phyloP scores from a whole-genome alignment of 1,284 basidiomycete genomes.

The Serendipita sp. region DNA sequence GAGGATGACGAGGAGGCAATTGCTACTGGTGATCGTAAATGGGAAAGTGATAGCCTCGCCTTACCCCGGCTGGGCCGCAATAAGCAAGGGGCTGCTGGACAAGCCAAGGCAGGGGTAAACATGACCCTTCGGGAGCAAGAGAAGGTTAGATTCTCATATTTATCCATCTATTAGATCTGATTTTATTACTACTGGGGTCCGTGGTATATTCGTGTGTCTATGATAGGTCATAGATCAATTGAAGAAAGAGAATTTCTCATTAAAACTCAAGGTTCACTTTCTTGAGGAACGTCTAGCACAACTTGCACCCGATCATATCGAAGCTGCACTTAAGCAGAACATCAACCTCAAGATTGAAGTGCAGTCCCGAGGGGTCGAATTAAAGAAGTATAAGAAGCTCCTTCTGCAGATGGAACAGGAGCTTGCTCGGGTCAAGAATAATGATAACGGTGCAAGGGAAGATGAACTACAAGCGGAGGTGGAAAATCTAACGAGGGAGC shows the following conservation, averaged over 20 bases:
- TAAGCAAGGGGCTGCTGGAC: not conserved
- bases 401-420: constrained; percentile 72
- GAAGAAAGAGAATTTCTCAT: constrained; percentile 90
- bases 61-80: not conserved
- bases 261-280: constrained; percentile 88
- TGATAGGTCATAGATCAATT: constrained; percentile 77
- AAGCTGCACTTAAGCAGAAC: constrained; percentile 84
- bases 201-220: not conserved
- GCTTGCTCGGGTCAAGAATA: constrained; percentile 49
- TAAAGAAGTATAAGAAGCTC: constrained; percentile 84
- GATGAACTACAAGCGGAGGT: constrained; percentile 56
- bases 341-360: constrained; percentile 89
- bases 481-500: constrained; percentile 36
- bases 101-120: constrained; percentile 22
- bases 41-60: constrained; percentile 1
- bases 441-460: constrained; percentile 31
- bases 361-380: constrained; percentile 78
- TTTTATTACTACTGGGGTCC: constrained; percentile 7
- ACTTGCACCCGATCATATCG: constrained; percentile 82
- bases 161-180: not conserved
- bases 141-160: constrained; percentile 43
- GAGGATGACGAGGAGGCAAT: not conserved
- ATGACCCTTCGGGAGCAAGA: constrained; percentile 87
- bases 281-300: constrained; percentile 79
- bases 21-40: not conserved